Percentiles rank a stretch among this genome's conserved stretches.
These are phyloP conservation scores for Galerina sulciceps DNA, from an alignment of 768 basidiomycete species.

Conservation along the genomic window DNA sequence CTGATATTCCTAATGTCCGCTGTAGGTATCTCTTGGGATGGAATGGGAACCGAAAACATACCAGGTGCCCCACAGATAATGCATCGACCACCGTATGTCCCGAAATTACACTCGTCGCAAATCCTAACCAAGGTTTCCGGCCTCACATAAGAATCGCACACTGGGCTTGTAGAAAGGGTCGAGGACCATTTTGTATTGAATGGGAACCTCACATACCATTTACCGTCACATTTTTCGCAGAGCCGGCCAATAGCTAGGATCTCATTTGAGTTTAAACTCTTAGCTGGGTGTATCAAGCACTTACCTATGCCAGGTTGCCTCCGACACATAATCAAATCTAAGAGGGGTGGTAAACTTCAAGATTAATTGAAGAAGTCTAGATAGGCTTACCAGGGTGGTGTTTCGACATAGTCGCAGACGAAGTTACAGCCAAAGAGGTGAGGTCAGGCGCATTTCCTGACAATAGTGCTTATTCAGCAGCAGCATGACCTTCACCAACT, in stretches of 20 bases:
- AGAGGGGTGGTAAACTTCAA: slow-evolving; percentile 7
- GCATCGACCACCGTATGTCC: slow-evolving; percentile 95
- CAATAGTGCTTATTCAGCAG: too few species aligned
- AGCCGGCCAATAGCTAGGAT: slow-evolving; percentile 89
- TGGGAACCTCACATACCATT: slow-evolving; percentile 72
- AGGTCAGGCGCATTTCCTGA: too few species aligned
- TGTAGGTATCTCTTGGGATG: not conserved
- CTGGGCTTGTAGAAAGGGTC: slow-evolving; percentile 62
- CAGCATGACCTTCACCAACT: too few species aligned
- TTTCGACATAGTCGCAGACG: slow-evolving; percentile 70
- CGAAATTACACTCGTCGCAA: slow-evolving; percentile 99
- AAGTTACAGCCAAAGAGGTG: too few species aligned
- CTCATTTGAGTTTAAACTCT: not conserved
- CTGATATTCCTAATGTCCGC: slow-evolving; percentile 81
- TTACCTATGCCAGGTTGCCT: slow-evolving; percentile 95
- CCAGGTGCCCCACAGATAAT: slow-evolving; percentile 98
- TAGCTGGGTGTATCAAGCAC: slow-evolving; percentile 7
- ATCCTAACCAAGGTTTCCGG: slow-evolving; percentile 98
- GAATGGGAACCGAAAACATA: slow-evolving; percentile 36
- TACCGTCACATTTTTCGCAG: slow-evolving; percentile 99
- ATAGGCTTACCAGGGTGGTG: slow-evolving; percentile 76
- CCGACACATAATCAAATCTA: slow-evolving; percentile 98
- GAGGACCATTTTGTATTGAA: not conserved
- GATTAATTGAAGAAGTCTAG: not conserved
- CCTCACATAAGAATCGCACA: slow-evolving; percentile 98